phyloP scores from a whole-genome alignment of 108 stramenopile genomes.

The Skeletonema marinoi region DNA sequence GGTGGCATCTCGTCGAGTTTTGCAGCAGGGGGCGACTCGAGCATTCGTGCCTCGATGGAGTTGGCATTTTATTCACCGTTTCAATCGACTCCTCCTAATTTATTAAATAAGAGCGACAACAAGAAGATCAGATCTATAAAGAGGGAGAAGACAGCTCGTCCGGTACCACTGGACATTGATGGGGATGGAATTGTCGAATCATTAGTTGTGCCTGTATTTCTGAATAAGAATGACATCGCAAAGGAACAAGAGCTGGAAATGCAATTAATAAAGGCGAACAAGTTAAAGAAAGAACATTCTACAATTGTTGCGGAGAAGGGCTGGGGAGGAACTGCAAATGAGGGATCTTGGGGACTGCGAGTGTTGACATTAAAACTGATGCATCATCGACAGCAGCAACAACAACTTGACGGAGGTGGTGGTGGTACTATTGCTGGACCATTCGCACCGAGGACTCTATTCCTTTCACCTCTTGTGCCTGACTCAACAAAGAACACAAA shows the following conservation, averaged over 20 bases:
- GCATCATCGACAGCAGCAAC: slow-evolving; percentile 40
- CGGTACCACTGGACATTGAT: slow-evolving; percentile 74
- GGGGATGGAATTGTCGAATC: slow-evolving; percentile 84
- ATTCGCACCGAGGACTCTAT: slow-evolving; percentile 65
- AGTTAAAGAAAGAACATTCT: slow-evolving; percentile 12
- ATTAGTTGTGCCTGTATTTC: slow-evolving; percentile 52
- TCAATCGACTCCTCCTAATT: slow-evolving; percentile 32
- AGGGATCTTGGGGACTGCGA: slow-evolving; percentile 55
- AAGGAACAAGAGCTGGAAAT: slow-evolving; percentile 18
- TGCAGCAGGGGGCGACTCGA: slow-evolving; percentile 10
- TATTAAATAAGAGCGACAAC: background rate
- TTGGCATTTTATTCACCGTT: slow-evolving; percentile 66
- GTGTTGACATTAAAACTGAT: slow-evolving; percentile 75
- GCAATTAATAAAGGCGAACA: background rate
- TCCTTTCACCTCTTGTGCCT: slow-evolving; percentile 38
- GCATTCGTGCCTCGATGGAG: slow-evolving; percentile 55
- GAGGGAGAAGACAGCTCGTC: slow-evolving; percentile 35
- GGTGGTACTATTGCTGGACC: slow-evolving; percentile 46
- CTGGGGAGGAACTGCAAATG: slow-evolving; percentile 12
- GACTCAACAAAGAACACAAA: slow-evolving; percentile 7
- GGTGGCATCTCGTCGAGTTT: slow-evolving; percentile 7
- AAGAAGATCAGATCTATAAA: background rate
- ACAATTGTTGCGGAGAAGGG: background rate
- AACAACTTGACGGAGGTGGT: slow-evolving; percentile 8
- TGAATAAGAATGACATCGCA: slow-evolving; percentile 12